Base-by-base conservation (phyloP, 352 stramenopile genomes). In the Globisporangium ultimum region DNA sequence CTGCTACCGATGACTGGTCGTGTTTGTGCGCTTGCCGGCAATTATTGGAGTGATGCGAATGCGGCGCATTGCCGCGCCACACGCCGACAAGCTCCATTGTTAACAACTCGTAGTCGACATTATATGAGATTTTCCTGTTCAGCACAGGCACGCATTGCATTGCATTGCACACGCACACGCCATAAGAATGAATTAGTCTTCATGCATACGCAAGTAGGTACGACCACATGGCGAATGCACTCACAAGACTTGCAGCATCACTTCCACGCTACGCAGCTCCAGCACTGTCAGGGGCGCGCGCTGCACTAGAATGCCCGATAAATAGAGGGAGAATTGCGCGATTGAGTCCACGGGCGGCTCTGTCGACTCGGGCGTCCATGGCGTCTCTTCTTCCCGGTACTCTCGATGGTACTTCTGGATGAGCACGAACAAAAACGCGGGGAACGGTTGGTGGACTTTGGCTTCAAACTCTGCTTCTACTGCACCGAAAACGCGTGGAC, bases 381-480 rank as follows among this genome's bases (percentile, higher is more conserved):
- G 48, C 7, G 67, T 80, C 18, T 64, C 63, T 60, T 83, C 61
- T 41, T 81, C 72, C 38, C 74, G 76, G 38, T 74, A 72, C 61
- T 95, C 86, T 46, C 73, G 79, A 58, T 91, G 84, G 64, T 91
- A 95, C 70, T 91, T 95, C 52, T 95, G 81, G 51, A 95, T 92
- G 43, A 95, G 68, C 14, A 87, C 65, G 54, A 80, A 74, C 41
- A 95, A 66, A 54, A 91, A 95, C 21, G 49, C 55, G 3, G 86
- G 86, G 54, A 93, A 92, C 28, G 86, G 86, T 0, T 83, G 82
- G 45, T 92, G 72, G 24, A 74, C 77, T 61, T 93, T 93, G 32
- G 82, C 69, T 63, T 95, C 86, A 70, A 93, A 91, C 68, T 95
- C 86, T 73, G 72, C 80, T 77, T 90, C 83, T 75, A 90, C 83